Evolutionary conservation across 2,329 filamentous ascomycete species (phyloP).

Genomic region (Botrytis deweyae): DNA sequence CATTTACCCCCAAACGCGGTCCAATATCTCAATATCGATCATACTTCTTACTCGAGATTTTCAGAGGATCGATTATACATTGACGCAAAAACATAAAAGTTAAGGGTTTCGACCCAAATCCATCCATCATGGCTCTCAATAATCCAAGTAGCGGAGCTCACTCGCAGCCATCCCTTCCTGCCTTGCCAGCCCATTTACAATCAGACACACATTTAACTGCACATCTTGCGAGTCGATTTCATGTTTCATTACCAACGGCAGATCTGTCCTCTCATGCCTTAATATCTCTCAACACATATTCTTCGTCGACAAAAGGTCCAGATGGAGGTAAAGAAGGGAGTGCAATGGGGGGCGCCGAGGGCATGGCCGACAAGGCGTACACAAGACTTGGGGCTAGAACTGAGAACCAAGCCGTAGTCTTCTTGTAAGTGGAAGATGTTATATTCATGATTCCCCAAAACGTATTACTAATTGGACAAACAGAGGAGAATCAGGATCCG

Average conservation of each 20-base stretch:
- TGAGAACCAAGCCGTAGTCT: constrained; percentile 90
- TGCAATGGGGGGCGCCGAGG: constrained; percentile 88
- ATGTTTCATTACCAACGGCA: constrained; percentile 85
- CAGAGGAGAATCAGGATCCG: constrained; percentile 92
- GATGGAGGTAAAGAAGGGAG: constrained; percentile 92
- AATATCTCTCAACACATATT: constrained; percentile 92
- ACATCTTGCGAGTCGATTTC: constrained; percentile 85
- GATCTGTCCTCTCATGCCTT: constrained; percentile 87
- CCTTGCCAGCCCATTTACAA: constrained; percentile 80
- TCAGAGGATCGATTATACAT: neutral
- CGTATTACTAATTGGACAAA: constrained; percentile 23
- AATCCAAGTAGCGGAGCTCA: constrained; percentile 56
- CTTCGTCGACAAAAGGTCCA: constrained; percentile 79
- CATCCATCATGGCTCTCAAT: constrained; percentile 57
- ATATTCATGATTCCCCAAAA: neutral
- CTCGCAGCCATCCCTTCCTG: constrained; percentile 82
- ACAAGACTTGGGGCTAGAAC: constrained; percentile 80
- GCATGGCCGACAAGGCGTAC: constrained; percentile 84
- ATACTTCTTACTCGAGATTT: neutral
- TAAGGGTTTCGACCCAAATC: constrained; percentile 33
- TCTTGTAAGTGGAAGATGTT: constrained; percentile 66
- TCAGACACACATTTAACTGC: constrained; percentile 77
- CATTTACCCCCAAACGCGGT: neutral
- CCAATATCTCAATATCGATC: neutral
- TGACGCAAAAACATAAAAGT: neutral